These are phyloP conservation scores for Chrysopogon serrulatus DNA, from an alignment of 176 grass and related monocot species.

Conservation along the genomic window DNA sequence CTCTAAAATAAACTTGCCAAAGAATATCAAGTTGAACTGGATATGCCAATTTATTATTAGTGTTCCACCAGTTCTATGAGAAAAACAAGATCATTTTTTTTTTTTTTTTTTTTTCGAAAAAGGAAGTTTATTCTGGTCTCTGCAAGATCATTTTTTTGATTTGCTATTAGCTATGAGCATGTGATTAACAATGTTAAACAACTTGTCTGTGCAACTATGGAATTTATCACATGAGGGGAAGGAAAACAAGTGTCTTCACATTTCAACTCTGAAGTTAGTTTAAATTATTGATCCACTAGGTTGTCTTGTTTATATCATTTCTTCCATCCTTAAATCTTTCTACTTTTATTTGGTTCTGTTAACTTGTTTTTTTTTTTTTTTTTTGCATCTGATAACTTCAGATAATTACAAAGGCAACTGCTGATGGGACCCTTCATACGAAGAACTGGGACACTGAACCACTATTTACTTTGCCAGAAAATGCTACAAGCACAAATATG, in stretches of 20 bases:
- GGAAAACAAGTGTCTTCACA: background rate
- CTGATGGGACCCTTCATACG: slow-evolving; percentile 66
- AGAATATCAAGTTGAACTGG: background rate
- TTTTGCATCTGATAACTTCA: slow-evolving; percentile 23
- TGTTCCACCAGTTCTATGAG: background rate
- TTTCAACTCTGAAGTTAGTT: slow-evolving; percentile 7
- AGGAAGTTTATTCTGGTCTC: too few relatives aligned
- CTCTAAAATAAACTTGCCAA: background rate
- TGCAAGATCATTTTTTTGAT: too few relatives aligned
- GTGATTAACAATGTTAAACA: background rate
- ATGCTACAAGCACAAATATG: slow-evolving; percentile 11
- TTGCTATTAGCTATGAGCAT: background rate
- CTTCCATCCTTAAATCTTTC: background rate
- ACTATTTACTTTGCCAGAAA: slow-evolving; percentile 61
- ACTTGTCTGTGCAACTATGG: background rate
- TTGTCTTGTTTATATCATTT: background rate
- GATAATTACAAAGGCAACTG: slow-evolving; percentile 76
- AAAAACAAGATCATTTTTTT: background rate
- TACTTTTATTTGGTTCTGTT: slow-evolving; percentile 8
- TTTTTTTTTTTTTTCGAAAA: background rate
- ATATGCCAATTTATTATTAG: background rate
- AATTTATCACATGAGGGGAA: background rate
- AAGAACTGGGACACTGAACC: slow-evolving; percentile 91
- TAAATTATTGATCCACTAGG: background rate
- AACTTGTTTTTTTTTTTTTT: slow-evolving; percentile 12